Evolutionary conservation across 2,329 filamentous ascomycete species (phyloP).

Genomic region (Cercospora sp.): DNA sequence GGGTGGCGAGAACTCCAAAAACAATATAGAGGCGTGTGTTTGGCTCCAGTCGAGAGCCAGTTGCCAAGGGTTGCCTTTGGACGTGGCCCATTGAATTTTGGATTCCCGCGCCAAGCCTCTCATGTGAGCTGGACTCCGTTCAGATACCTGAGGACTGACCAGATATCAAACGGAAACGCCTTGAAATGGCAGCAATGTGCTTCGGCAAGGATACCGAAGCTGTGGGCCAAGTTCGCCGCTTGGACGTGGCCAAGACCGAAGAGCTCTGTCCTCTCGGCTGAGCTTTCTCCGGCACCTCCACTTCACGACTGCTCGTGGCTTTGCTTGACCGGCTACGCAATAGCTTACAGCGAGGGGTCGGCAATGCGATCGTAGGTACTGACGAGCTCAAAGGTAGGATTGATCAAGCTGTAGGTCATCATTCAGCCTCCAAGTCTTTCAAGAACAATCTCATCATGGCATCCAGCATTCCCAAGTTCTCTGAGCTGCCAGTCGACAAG

Average conservation of each 20-base stretch:
- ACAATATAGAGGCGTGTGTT: background rate
- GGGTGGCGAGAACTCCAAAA: background rate
- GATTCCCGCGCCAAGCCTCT: background rate
- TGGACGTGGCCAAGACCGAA: background rate
- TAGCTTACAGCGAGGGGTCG: slow-evolving; percentile 7
- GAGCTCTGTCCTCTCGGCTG: background rate
- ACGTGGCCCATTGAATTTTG: background rate
- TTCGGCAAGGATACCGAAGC: background rate
- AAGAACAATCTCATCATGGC: slow-evolving; percentile 15
- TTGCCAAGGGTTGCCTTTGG: background rate
- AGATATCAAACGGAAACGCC: background rate
- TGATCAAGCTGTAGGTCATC: background rate
- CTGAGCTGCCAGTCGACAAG: slow-evolving; percentile 51
- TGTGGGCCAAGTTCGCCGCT: background rate
- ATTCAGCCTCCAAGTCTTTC: background rate
- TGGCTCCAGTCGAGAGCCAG: too few species aligned
- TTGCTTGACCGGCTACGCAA: background rate
- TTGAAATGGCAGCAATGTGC: background rate
- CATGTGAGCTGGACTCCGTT: background rate
- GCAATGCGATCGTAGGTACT: background rate
- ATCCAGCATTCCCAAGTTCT: slow-evolving; percentile 48
- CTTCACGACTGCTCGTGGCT: background rate
- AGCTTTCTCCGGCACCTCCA: slow-evolving; percentile 8
- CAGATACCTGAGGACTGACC: background rate
- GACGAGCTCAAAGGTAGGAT: background rate